A percentile compares a stretch with the other conserved stretches of the same genome.
Evolutionary conservation across 1,284 basidiomycete genomes (phyloP).

Genomic region (Leccinum cinnamomeum): DNA sequence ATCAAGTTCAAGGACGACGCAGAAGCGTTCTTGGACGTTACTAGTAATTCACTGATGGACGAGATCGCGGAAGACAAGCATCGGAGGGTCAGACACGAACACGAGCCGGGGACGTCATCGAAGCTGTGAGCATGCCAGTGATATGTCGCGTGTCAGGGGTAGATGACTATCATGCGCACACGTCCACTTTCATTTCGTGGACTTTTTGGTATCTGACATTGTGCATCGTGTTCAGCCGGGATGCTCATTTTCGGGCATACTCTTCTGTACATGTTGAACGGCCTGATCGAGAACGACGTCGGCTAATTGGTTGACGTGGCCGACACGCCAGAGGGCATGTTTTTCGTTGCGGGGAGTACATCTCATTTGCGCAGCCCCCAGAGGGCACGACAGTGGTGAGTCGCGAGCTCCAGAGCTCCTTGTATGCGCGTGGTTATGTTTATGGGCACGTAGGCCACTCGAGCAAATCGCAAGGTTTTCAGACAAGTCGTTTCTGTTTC

Average conservation of each 20-base stretch:
- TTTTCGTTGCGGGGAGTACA: conserved; percentile 84
- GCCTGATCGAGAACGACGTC: conserved; percentile 83
- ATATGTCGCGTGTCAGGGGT: conserved; percentile 85
- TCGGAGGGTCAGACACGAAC: conserved; percentile 76
- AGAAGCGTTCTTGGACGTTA: conserved; percentile 18
- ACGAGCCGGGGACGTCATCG: conserved; percentile 88
- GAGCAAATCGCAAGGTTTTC: conserved; percentile 79
- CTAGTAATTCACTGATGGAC: conserved; percentile 53
- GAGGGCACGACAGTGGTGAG: conserved; percentile 76
- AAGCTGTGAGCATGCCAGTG: conserved; percentile 71
- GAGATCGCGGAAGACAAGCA: conserved; percentile 79
- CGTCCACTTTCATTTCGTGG: not conserved
- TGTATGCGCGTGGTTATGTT: conserved; percentile 45
- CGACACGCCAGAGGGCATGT: conserved; percentile 80
- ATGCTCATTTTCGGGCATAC: conserved; percentile 83
- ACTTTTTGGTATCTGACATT: conserved; percentile 1
- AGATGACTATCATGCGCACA: conserved; percentile 75
- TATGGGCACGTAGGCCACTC: conserved; percentile 59
- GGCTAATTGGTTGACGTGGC: conserved; percentile 89
- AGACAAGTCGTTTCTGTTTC: conserved; percentile 84
- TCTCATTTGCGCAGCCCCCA: conserved; percentile 78
- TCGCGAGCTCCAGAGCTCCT: not conserved
- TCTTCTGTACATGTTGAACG: conserved; percentile 90
- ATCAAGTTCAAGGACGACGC: conserved; percentile 18
- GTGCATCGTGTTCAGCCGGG: conserved; percentile 55